Evolutionary conservation across 371 early-diverging fungal genomes (phyloP), one percentile per base, ranked within the genome.

Genomic region (Lichtheimia corymbifera): DNA sequence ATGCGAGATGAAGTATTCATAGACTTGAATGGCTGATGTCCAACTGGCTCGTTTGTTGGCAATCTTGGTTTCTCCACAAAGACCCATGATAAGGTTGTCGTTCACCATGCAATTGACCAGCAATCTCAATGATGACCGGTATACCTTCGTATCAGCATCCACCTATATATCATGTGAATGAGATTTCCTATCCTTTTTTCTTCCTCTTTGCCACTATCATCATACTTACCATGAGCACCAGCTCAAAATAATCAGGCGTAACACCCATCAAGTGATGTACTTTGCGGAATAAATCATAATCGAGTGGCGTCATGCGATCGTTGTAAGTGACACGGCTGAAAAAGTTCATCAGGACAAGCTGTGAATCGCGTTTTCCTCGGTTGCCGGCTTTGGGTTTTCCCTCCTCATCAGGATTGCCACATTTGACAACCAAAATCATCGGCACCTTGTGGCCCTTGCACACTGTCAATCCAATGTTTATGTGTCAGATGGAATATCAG

Each of bases 1-100:
- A 74, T 97, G 98, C 17, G 91, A 91, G 47, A 96, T 95, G 67
- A 93, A 97, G 80, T 97, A 97, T 76, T 97, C 98, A 72, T 93
- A 97, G 3, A 97, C 97, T 65, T 97, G 98, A 57, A 96, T 96
- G 25, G 85, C 88, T 0, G 94, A 92, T 5, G 94, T 96, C 95
- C 92, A 93, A 0, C 89, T 88, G 54, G 84, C 85, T 11, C 85
- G 78, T 64, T 93, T 92, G 83, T 94, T 94, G 41, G 91, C 94
- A 51, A 93, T 91, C 73, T 87, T 90, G 44, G 93, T 93, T 66
- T 93, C 93, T 40, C 94, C 93, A 62, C 93, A 93, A 18, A 93
- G 75, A 11, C 94, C 94, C 91, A 93, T 92, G 59, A 93, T 86
- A 43, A 84, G 67, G 15, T 84, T 86, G 68, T 93, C 94, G 67